Evolutionary conservation across 2,329 filamentous ascomycete genomes (phyloP).

Genomic region (Emergomyces orientalis): DNA sequence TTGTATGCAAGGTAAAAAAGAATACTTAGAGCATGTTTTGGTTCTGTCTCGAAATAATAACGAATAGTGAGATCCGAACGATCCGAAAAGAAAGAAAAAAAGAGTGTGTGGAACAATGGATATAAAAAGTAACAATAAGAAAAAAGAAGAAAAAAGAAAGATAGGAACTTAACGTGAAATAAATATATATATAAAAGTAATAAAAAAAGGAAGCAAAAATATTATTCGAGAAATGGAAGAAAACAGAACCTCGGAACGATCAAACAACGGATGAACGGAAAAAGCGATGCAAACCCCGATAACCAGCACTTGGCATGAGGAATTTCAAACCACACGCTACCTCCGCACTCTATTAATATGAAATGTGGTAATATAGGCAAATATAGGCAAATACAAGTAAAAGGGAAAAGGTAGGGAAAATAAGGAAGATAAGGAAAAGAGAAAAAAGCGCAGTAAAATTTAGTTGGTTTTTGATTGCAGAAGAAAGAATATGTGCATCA

Average conservation of each 20-base stretch:
- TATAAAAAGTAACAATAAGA: too few species aligned
- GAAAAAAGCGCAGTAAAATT: neutral
- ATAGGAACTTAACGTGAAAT: neutral
- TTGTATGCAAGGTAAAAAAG: neutral
- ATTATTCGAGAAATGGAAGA: neutral
- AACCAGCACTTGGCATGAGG: slow-evolving; percentile 13
- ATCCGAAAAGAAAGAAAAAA: neutral
- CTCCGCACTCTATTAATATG: neutral
- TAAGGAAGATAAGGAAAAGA: too few species aligned
- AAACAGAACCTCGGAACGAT: too few species aligned
- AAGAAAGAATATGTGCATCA: neutral
- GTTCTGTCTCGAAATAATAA: neutral
- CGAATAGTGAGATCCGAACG: slow-evolving; percentile 1
- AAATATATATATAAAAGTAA: neutral
- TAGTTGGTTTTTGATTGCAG: neutral
- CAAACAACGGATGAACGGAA: neutral
- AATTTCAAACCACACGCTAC: slow-evolving; percentile 6
- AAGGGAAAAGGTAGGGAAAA: neutral
- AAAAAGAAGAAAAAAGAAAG: neutral
- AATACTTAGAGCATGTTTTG: neutral
- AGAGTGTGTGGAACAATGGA: neutral
- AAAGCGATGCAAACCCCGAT: neutral
- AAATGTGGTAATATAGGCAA: neutral
- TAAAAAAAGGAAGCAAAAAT: neutral
- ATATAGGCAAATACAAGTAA: neutral